A percentile compares a stretch with the other conserved stretches of the same genome.
Conservation (phyloP, 352 stramenopile genomes). For the Phytophthora litchii region DNA sequence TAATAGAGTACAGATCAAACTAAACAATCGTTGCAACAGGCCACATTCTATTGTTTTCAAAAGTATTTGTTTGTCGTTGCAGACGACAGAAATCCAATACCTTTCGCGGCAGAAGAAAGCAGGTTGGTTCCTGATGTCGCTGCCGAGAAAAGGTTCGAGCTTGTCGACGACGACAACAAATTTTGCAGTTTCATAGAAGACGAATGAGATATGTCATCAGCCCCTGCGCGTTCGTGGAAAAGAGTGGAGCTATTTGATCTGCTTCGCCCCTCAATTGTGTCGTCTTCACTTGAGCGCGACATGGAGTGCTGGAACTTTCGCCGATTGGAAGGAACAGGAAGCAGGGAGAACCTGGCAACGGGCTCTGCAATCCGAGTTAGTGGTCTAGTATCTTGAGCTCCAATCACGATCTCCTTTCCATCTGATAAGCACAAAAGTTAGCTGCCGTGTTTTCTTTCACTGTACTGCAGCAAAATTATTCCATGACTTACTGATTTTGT, state of each 20-base stretch:
- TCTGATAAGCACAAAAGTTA: constrained; percentile 49
- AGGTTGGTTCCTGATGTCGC: constrained; percentile 65
- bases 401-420: constrained; percentile 74
- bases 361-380: constrained; percentile 76
- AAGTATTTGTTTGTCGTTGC: constrained; percentile 74
- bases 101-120: constrained; percentile 76
- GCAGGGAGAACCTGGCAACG: constrained; percentile 79
- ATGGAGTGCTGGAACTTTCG: constrained; percentile 58
- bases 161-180: constrained; percentile 65
- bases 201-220: constrained; percentile 42
- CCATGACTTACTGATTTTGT: constrained; percentile 76
- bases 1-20: constrained; percentile 31
- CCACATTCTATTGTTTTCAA: constrained; percentile 37
- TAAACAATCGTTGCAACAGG: constrained; percentile 13
- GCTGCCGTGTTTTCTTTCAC: not conserved
- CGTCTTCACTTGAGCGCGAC: constrained; percentile 38
- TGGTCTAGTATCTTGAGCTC: constrained; percentile 67
- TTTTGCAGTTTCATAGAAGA: constrained; percentile 66
- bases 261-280: constrained; percentile 27
- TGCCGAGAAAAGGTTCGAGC: constrained; percentile 71
- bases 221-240: constrained; percentile 43
- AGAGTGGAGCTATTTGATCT: constrained; percentile 43
- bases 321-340: constrained; percentile 67
- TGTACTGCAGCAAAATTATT: not conserved
- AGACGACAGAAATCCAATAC: constrained; percentile 83